Conservation (phyloP, 2,329 filamentous ascomycete species). For the Diaporthe sp. region DNA sequence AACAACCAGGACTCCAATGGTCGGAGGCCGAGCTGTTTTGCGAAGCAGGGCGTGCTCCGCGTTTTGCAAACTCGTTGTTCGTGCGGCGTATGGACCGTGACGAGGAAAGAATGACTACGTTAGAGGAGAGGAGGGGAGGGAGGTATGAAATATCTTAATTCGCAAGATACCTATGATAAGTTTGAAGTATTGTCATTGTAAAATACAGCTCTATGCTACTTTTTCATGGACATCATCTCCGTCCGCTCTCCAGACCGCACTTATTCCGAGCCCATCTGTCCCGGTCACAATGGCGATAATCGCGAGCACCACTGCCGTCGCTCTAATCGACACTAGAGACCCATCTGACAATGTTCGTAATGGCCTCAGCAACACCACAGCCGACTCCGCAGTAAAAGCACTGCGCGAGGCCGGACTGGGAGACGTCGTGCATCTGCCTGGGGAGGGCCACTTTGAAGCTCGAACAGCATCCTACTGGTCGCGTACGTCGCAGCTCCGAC, state of each 20-base stretch:
- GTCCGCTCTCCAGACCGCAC: background rate
- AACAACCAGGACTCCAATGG: background rate
- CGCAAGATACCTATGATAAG: background rate
- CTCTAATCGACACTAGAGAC: too few species aligned
- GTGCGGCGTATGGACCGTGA: too few species aligned
- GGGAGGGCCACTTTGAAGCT: background rate
- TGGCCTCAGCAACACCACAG: background rate
- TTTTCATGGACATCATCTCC: background rate
- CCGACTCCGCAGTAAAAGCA: background rate
- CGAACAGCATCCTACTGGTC: constrained; percentile 29
- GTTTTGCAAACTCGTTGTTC: background rate
- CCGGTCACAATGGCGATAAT: background rate
- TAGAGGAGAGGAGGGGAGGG: too few species aligned
- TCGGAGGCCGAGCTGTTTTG: background rate
- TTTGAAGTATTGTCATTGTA: background rate
- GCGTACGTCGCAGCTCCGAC: background rate
- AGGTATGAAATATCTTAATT: too few species aligned
- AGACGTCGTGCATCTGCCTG: background rate
- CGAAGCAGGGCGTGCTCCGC: background rate
- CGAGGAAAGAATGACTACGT: background rate
- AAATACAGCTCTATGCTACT: too few species aligned
- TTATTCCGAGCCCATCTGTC: background rate
- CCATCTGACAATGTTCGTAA: too few species aligned
- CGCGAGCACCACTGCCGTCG: background rate
- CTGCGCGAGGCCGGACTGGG: background rate